Evolutionary conservation across 2,329 filamentous ascomycete genomes (phyloP).

Genomic region (Torrubiella hemipterigena): DNA sequence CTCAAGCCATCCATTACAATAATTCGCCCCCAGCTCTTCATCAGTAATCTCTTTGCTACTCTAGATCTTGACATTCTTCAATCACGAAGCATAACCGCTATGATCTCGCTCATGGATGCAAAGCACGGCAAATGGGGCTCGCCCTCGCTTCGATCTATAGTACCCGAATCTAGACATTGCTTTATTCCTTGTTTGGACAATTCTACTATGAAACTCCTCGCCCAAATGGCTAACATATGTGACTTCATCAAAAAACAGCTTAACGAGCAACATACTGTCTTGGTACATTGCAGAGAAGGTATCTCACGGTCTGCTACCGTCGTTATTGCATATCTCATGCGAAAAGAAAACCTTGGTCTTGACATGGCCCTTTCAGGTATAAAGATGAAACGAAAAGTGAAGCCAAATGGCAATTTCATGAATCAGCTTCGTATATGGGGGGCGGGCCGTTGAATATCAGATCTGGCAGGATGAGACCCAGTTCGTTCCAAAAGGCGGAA

Average conservation of each 20-base stretch:
- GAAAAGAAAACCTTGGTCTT: constrained; percentile 9
- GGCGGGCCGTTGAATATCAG: constrained; percentile 13
- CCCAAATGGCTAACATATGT: constrained; percentile 12
- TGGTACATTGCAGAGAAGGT: constrained; percentile 21
- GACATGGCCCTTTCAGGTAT: constrained; percentile 11
- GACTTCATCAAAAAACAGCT: constrained; percentile 12
- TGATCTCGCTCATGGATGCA: too few species aligned
- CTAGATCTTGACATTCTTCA: too few species aligned
- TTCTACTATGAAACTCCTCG: constrained; percentile 13
- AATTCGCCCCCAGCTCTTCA: too few species aligned
- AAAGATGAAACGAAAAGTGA: constrained; percentile 11
- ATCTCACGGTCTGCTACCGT: constrained; percentile 18
- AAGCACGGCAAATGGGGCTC: too few species aligned
- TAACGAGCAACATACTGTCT: constrained; percentile 9
- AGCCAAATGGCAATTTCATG: constrained; percentile 17
- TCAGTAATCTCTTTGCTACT: too few species aligned
- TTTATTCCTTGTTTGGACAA: constrained; percentile 13
- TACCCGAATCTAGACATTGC: constrained; percentile 11
- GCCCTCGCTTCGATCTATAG: too few species aligned
- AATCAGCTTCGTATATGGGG: constrained; percentile 20
- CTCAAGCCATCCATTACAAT: too few species aligned
- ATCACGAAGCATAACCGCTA: too few species aligned
- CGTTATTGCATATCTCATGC: constrained; percentile 20
- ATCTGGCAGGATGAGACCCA: constrained; percentile 16
- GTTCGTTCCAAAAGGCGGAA: constrained; percentile 12